phyloP scores from a whole-genome alignment of 345 rosid species.

The Barbarea vulgaris region DNA sequence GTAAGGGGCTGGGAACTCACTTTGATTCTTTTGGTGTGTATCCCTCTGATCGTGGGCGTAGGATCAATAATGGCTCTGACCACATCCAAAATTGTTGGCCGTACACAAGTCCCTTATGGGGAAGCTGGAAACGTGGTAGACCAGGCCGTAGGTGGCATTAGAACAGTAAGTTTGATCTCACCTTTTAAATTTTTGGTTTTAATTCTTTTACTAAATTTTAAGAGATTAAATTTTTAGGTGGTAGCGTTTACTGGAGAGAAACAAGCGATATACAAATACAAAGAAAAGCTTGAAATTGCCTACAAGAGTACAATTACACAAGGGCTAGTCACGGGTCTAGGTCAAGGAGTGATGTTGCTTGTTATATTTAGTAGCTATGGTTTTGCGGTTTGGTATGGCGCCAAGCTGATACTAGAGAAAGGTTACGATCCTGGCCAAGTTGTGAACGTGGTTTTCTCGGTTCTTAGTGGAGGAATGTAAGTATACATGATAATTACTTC shows the following conservation, averaged over 20 bases:
- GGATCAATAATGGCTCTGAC: conserved; percentile 1
- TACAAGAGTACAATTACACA: conserved; percentile 10
- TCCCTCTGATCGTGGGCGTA: conserved; percentile 12
- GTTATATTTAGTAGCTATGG: conserved; percentile 19
- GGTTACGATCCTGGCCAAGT: conserved; percentile 29
- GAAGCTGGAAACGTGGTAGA: conserved; percentile 30
- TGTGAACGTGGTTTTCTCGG: conserved; percentile 19
- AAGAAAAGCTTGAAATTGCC: not conserved
- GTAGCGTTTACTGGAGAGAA: conserved; percentile 30
- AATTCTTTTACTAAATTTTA: not conserved
- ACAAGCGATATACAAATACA: conserved; percentile 22
- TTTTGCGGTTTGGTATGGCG: conserved; percentile 30
- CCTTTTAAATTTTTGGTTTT: not conserved
- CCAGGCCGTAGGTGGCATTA: conserved; percentile 9
- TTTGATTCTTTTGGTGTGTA: conserved; percentile 2
- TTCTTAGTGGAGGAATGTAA: conserved; percentile 22
- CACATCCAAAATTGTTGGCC: not conserved
- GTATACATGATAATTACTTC: not conserved
- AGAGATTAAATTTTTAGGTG: not conserved
- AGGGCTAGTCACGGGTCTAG: conserved; percentile 26
- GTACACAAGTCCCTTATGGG: conserved; percentile 17
- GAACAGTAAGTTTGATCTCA: conserved; percentile 21
- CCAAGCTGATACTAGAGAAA: not conserved
- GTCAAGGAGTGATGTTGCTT: conserved; percentile 16
- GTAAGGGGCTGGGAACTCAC: conserved; percentile 19